A percentile compares a stretch with the other conserved stretches of the same genome.
Evolutionary conservation across 2,329 filamentous ascomycete species (phyloP).

Genomic region (Pseudogymnoascus sp.): DNA sequence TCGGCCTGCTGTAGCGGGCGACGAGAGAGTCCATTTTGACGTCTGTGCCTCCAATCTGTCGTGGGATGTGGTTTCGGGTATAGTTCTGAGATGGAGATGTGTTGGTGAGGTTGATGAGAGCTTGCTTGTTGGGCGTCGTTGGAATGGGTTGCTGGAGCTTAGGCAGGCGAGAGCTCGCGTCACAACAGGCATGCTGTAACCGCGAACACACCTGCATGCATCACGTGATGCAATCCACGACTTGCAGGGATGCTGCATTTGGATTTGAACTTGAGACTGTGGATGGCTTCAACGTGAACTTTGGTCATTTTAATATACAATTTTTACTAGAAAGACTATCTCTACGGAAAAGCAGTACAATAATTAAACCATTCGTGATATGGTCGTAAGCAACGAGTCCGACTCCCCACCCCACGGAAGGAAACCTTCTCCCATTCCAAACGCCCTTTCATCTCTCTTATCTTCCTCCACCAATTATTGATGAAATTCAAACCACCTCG

Average conservation of each 20-base stretch:
- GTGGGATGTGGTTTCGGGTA: slow-evolving; percentile 2
- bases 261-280: not conserved
- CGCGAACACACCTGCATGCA: slow-evolving; percentile 5
- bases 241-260: not conserved
- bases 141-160: slow-evolving; percentile 5
- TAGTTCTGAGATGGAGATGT: not conserved
- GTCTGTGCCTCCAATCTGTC: slow-evolving; percentile 5
- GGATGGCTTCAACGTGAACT: not conserved
- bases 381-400: slow-evolving; percentile 1
- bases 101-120: slow-evolving; percentile 3
- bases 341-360: not conserved
- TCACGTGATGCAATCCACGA: not conserved
- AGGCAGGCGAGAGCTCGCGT: slow-evolving; percentile 9
- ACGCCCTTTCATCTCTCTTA: not conserved
- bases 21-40: slow-evolving; percentile 81
- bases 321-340: slow-evolving; percentile 4
- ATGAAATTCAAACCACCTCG: slow-evolving; percentile 1
- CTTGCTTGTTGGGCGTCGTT: slow-evolving; percentile 2
- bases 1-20: slow-evolving; percentile 77
- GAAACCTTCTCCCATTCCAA: not conserved
- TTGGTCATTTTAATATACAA: not conserved
- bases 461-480: not conserved
- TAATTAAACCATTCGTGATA: not conserved
- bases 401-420: not conserved
- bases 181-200: slow-evolving; percentile 8